Conservation (phyloP, 371 early-diverging fungal genomes). For the Blakeslea trispora region DNA sequence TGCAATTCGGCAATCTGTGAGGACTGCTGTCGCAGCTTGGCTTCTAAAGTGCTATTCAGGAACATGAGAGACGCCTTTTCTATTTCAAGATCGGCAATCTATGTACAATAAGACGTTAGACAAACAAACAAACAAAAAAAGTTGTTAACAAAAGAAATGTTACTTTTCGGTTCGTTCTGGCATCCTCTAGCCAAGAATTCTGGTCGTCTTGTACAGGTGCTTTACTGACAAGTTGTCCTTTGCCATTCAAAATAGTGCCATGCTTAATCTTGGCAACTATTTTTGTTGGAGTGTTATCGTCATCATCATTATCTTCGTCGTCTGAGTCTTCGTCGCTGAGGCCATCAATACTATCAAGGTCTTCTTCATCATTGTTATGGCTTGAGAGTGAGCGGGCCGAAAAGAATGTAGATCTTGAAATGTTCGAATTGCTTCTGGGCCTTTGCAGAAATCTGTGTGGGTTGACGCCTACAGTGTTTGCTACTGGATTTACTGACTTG, state of each 20-base stretch:
- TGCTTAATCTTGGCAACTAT: constrained; percentile 46
- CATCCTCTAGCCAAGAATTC: constrained; percentile 36
- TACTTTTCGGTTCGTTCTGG: constrained; percentile 34
- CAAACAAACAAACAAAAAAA: constrained; percentile 5
- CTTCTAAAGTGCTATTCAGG: constrained; percentile 47
- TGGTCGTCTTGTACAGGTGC: constrained; percentile 24
- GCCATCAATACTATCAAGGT: constrained; percentile 24
- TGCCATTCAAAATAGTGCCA: constrained; percentile 55
- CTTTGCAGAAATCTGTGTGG: constrained; percentile 31
- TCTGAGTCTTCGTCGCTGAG: constrained; percentile 10
- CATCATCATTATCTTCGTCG: constrained; percentile 14
- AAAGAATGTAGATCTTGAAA: constrained; percentile 28
- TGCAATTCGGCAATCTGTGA: constrained; percentile 45
- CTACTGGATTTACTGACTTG: constrained; percentile 12
- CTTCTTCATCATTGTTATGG: constrained; percentile 7
- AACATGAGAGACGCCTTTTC: constrained; percentile 49
- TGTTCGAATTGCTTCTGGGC: constrained; percentile 32
- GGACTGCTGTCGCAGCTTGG: constrained; percentile 45
- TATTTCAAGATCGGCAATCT: constrained; percentile 58
- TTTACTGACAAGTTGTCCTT: constrained; percentile 48
- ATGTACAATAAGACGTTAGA: constrained; percentile 4
- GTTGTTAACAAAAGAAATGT: neutral
- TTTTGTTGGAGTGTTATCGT: constrained; percentile 26
- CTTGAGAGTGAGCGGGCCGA: constrained; percentile 13
- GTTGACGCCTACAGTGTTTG: constrained; percentile 25